Evolutionary conservation across 768 basidiomycete species (phyloP).

Genomic region (Pluteus cervinus): DNA sequence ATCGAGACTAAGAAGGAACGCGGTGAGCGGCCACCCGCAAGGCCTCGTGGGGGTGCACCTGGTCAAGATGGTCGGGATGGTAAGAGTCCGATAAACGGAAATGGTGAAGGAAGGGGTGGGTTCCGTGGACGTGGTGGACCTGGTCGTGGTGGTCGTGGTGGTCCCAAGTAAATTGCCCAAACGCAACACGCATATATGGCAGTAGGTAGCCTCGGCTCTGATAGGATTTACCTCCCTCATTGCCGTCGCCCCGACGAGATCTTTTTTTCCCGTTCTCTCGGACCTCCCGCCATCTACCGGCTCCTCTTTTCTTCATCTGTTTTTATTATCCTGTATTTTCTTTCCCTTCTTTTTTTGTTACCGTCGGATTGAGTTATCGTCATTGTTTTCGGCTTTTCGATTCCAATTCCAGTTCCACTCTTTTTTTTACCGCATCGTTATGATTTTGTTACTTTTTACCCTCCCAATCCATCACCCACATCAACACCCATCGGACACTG

Average conservation of each 20-base stretch:
- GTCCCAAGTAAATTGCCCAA: conserved; percentile 6
- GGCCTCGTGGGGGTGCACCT: conserved; percentile 59
- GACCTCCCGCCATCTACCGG: conserved; percentile 37
- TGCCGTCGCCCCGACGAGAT: not conserved
- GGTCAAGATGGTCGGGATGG: no score
- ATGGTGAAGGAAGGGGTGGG: conserved; percentile 45
- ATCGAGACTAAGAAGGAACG: conserved; percentile 93
- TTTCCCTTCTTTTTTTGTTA: conserved; percentile 50
- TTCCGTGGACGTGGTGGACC: conserved; percentile 24
- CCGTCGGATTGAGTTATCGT: conserved; percentile 57
- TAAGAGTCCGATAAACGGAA: no score
- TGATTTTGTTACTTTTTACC: no score
- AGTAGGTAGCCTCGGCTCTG: conserved; percentile 5
- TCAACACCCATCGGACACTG: no score
- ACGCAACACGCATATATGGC: conserved; percentile 2
- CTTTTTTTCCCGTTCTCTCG: conserved; percentile 26
- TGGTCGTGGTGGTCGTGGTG: conserved; percentile 17
- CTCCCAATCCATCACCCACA: no score
- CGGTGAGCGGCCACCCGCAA: conserved; percentile 63
- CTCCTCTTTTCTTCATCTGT: conserved; percentile 23
- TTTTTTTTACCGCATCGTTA: no score
- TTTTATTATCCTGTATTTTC: conserved; percentile 31
- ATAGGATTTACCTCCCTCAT: conserved; percentile 3
- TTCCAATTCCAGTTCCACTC: no score
- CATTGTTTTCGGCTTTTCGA: conserved; percentile 23